Base-by-base conservation (phyloP, 2,329 filamentous ascomycete species). In the Ophiostoma pallidulum region DNA sequence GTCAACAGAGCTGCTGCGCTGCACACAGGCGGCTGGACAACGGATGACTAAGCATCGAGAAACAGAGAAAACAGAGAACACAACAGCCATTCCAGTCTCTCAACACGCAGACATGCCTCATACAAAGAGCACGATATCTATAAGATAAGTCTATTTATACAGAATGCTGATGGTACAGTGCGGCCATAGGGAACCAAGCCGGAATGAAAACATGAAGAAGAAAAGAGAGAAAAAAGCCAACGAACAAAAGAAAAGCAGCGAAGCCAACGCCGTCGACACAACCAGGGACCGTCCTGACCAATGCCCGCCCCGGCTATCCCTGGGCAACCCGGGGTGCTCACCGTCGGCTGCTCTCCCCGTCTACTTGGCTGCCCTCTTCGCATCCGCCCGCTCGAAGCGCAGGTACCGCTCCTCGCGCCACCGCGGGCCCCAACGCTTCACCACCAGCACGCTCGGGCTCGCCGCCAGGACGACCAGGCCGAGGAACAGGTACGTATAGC, bases 401-500 rank as follows among this genome's bases (percentile, higher is more conserved):
- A 49, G 53, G 40, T 59, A 59, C 16, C 62, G 59, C 44, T 60
- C 59, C 19, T 63, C 58, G 9, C 64, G 54, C 63, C 62, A 65
- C 18, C 51, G 52, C 3, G 61, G 60, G 0, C 63, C 63, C 53
- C 57, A 59, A 47, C 51, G 59, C 38, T 57, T 53, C 28, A 64
- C 62, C n/a, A 63, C 35, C 4, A 53, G 41, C 2, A 65, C 46
- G 9, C 52, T 50, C 0, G 60, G 60, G 41, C 58, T 63, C 16
- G 58, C 58, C 0, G 56, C 53, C 8, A 59, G 16, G 4, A 62
- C 55, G 3, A 65, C 19, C 18, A 63, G 43, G 2, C 58, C 62
- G 55, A 64, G 53, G 45, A 66, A 63, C 3, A 64, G 56, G 39
- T 64, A 65, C 2, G 63, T 63, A 53, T 58, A 65, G 3, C 66